Evolutionary conservation across 345 rosid species (phyloP).

Genomic region (Camelina sativa): DNA sequence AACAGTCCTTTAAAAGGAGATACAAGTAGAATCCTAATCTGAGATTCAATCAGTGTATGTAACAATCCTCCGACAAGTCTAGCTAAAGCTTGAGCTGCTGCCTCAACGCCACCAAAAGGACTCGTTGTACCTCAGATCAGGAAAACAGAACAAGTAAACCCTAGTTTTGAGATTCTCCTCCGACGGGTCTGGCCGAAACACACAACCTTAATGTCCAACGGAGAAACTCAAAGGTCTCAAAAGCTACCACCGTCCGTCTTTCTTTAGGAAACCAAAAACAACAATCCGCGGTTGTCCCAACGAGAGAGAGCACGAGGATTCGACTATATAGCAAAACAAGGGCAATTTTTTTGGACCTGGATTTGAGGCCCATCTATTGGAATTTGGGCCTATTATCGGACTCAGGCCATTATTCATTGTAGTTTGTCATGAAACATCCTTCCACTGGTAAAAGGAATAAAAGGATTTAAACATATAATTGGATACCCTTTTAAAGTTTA

Average conservation of each 20-base stretch:
- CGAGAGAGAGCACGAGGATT: not conserved
- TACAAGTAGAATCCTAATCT: constrained; percentile 14
- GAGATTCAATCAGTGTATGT: not conserved
- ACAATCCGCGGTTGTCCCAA: not conserved
- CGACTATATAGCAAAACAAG: not conserved
- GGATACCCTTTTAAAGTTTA: too few species aligned
- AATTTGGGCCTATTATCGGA: not conserved
- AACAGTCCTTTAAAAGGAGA: constrained; percentile 4
- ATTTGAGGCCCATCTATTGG: not conserved
- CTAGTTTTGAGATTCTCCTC: constrained; percentile 2
- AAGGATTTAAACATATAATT: too few species aligned
- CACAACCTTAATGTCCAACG: constrained; percentile 5
- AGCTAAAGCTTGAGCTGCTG: constrained; percentile 53
- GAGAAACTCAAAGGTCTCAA: constrained; percentile 6
- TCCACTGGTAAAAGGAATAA: too few species aligned
- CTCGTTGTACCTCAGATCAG: not conserved
- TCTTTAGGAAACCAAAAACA: not conserved
- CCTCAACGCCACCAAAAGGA: constrained; percentile 45
- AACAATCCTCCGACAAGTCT: not conserved
- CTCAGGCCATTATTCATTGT: too few species aligned
- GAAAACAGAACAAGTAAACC: constrained; percentile 1
- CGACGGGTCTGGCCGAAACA: constrained; percentile 10
- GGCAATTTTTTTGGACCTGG: not conserved
- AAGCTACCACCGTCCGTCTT: not conserved
- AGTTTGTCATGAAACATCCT: too few species aligned